Evolutionary conservation across 306 rosid genomes (phyloP), one percentile per base, ranked within the genome.

Genomic region (Medicago arabica): DNA sequence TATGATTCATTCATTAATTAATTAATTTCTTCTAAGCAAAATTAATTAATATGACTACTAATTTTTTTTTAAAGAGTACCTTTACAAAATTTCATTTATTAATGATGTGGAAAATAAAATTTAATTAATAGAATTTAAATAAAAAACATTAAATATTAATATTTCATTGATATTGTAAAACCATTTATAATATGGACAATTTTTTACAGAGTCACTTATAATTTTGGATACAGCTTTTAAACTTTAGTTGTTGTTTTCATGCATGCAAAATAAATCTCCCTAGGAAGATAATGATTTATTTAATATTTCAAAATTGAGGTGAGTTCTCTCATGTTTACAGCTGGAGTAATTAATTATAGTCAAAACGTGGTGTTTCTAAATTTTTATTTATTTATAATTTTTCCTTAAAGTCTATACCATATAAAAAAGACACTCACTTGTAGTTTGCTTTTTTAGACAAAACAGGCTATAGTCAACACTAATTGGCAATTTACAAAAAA

Each of bases 391-490:
- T 1, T 1, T 8, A 40, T 40, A 40, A 40, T 40, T 7, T 7
- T 40, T 8, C 10, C 44, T 40, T 8, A 40, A 40, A 40, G 8
- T 40, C 10, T 40, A 40, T 40, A 40, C 44, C 43, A 6, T 7
- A 39, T 39, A 8, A 40, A 40, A 40, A 40, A 0, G 10, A 38
- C 9, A 38, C 7, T 38, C 8, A 38, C 41, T 38, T 38, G 8
- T 38, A 38, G 41, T 38, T 41, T 51, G 59, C 2, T 13, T 53
- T 77, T 65, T 63, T 14, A 51, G 62, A 36, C 55, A n/a, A 74
- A 57, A 72, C 60, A 23, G 68, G 41, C 66, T 71, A 28, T 65
- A n/a, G 38, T 72, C 80, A 50, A 41, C 73, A 40, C 16, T 5
- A 61, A 65, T 44, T 46, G 2, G 13, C 14, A 1, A 9, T 41